Evolutionary conservation across 495 filamentous ascomycete species (phyloP).

Genomic region (Penicillium waksmanii): DNA sequence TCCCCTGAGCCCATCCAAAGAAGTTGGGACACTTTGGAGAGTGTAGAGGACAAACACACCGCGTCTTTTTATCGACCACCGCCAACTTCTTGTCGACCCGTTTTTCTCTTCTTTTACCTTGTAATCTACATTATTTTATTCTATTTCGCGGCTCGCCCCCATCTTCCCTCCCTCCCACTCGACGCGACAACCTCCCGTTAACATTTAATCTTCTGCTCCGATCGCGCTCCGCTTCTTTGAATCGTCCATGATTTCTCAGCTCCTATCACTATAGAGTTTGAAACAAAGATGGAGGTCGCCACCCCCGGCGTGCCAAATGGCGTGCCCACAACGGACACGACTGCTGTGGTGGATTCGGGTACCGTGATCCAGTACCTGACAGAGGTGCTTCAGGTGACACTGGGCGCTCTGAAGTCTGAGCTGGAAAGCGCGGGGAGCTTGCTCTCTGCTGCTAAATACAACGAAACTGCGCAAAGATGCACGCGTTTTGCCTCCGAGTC

Average conservation of each 20-base stretch:
- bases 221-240: slow-evolving; percentile 21
- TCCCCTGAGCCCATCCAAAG: slow-evolving; percentile 31
- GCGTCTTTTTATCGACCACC: slow-evolving; percentile 25
- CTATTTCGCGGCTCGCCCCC: slow-evolving; percentile 5
- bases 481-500: slow-evolving; percentile 86
- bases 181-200: slow-evolving; percentile 27
- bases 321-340: slow-evolving; percentile 42
- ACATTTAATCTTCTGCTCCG: slow-evolving; percentile 24
- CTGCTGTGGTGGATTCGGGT: slow-evolving; percentile 57
- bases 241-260: slow-evolving; percentile 38
- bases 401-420: slow-evolving; percentile 81
- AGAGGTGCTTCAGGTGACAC: slow-evolving; percentile 76
- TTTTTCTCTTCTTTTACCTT: slow-evolving; percentile 20
- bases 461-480: slow-evolving; percentile 84
- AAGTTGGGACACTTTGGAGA: slow-evolving; percentile 21
- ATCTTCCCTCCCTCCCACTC: slow-evolving; percentile 9
- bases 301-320: slow-evolving; percentile 52
- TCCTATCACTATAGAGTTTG: slow-evolving; percentile 26
- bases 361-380: slow-evolving; percentile 77
- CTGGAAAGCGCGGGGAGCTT: slow-evolving; percentile 80
- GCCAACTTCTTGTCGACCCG: slow-evolving; percentile 2
- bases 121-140: slow-evolving; percentile 24
- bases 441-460: slow-evolving; percentile 68
- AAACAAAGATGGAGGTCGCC: slow-evolving; percentile 54
- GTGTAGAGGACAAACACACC: slow-evolving; percentile 32